Evolutionary conservation across 2,329 filamentous ascomycete genomes (phyloP), one percentile per base, ranked within the genome.

Genomic region (Exophiala xenobiotica): DNA sequence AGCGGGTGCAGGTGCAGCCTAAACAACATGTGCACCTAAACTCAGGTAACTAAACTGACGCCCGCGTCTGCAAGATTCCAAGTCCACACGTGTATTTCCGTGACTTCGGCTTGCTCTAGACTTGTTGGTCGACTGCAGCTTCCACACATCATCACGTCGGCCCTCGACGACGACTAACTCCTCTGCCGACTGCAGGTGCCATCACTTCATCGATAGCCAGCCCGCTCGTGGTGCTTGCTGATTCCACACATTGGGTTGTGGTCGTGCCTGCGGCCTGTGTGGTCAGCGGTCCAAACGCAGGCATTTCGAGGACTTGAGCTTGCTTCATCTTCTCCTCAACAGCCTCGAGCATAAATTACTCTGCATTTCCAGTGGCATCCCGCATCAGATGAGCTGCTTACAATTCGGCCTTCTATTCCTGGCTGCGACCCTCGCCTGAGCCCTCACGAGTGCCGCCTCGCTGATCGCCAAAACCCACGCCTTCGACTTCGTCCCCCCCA

Each of bases 301-400:
- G 38, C 38, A 40, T 12, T 40, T 22, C 20, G 20, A 40, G 18
- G 7, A 11, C 22, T 40, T n/a, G 38, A 40, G 29, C 44, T 51
- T 47, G 38, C 43, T 42, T 29, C 39, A 38, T 31, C 45, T 40
- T 44, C 24, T 24, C 18, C 44, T 29, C 33, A 16, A 31, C 19
- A 29, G 33, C 44, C 16, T 12, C 19, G 27, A 45, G 49, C 49
- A 53, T 56, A 46, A 9, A 41, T 45, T 29, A 47, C 27, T 20
- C 24, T 46, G 46, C 53, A 56, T 56, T 38, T 46, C 49, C 29
- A 40, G 49, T 38, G 23, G 24, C 35, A 49, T 40, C 49, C 38
- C 35, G 44, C 49, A 33, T 52, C 53, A 48, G 49, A 56, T 56
- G 53, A 56, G 29, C 49, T 46, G 18, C 23, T 49, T 43, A 43